Conservation (phyloP, 169 alveolate species). For the Plasmodium coatneyi region DNA sequence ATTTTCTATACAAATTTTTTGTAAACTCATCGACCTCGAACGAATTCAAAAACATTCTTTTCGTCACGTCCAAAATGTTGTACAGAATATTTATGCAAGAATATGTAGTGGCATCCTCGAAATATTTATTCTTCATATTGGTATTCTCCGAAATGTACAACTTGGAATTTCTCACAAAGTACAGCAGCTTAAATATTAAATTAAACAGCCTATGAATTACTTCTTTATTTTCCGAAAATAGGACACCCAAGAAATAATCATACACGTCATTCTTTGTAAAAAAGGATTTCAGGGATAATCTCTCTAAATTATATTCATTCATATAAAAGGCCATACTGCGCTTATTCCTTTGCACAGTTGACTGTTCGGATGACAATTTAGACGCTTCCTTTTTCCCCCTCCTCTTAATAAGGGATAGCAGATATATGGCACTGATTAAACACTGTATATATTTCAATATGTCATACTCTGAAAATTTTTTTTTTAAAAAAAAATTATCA, state of each 20-base stretch:
- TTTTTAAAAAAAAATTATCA: constrained; percentile 33
- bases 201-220: constrained; percentile 36
- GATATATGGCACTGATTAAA: constrained; percentile 49
- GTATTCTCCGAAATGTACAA: constrained; percentile 27
- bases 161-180: constrained; percentile 43
- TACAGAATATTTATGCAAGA: constrained; percentile 56
- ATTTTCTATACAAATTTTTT: constrained; percentile 29
- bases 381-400: constrained; percentile 17
- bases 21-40: constrained; percentile 59
- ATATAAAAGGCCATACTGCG: background rate
- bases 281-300: constrained; percentile 9
- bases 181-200: constrained; percentile 25
- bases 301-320: constrained; percentile 46
- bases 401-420: constrained; percentile 33
- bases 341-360: background rate
- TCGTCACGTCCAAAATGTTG: constrained; percentile 41
- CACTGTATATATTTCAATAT: constrained; percentile 64
- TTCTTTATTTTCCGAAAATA: constrained; percentile 66
- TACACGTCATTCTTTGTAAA: constrained; percentile 11
- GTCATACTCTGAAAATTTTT: constrained; percentile 51
- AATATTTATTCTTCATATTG: constrained; percentile 49
- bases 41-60: constrained; percentile 23
- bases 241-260: constrained; percentile 35
- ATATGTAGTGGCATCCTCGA: constrained; percentile 29
- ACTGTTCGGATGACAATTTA: background rate